Conservation (phyloP, 78 protist genomes). For the Planoprotostelium fungivorum region DNA sequence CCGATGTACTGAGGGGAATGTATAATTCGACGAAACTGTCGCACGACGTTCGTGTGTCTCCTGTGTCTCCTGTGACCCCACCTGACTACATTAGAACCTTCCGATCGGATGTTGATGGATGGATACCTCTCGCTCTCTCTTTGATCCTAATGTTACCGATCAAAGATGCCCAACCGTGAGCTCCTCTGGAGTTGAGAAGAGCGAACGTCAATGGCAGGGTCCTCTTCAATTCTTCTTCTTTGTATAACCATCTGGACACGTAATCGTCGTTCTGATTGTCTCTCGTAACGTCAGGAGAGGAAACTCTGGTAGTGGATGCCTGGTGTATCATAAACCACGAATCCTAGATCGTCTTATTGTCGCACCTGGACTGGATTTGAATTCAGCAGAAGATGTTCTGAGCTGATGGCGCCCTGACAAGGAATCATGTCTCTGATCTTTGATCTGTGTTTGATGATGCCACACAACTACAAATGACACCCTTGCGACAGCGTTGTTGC, state of each 20-base stretch:
- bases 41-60: neutral
- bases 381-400: neutral
- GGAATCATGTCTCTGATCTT: too few relatives aligned
- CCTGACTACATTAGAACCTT: neutral
- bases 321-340: neutral
- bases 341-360: neutral
- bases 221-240: neutral
- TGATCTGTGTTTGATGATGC: too few relatives aligned
- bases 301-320: neutral
- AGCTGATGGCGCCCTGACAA: neutral
- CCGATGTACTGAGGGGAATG: neutral
- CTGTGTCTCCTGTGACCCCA: neutral
- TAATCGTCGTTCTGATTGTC: neutral
- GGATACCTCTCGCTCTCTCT: neutral
- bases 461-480: too few relatives aligned
- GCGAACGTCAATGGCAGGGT: neutral
- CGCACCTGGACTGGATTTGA: neutral
- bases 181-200: neutral
- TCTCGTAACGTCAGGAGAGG: neutral
- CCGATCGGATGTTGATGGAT: neutral
- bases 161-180: neutral
- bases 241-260: neutral
- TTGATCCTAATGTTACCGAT: neutral
- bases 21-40: neutral
- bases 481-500: too few relatives aligned